Percentiles rank a stretch among this genome's conserved stretches.
These are phyloP conservation scores for Solanum appendiculatum DNA, from an alignment of 257 asterid genomes.

Conservation along the genomic window DNA sequence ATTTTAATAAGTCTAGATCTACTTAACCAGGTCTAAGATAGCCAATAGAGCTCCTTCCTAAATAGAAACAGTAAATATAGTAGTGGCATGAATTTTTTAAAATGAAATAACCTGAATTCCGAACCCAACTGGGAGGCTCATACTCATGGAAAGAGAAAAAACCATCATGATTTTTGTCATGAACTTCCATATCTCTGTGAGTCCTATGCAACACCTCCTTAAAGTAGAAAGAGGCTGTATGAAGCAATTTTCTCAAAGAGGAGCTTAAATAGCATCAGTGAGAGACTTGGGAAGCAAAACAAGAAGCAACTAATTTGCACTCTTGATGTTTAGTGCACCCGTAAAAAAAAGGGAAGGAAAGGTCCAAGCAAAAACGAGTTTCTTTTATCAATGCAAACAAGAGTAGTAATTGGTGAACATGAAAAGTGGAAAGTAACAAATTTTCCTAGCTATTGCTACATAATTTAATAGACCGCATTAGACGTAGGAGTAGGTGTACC, in stretches of 20 bases:
- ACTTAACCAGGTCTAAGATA: background rate
- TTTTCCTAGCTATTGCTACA: background rate
- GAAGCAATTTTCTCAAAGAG: background rate
- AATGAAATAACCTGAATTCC: too few species aligned
- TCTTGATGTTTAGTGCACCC: background rate
- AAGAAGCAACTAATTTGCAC: background rate
- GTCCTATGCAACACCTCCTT: conserved; percentile 76
- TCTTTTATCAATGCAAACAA: background rate
- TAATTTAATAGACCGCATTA: background rate
- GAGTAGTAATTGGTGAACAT: background rate
- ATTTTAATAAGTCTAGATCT: background rate
- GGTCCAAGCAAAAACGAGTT: too few species aligned
- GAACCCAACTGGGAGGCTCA: conserved; percentile 86
- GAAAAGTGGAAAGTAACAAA: background rate
- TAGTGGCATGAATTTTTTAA: too few species aligned
- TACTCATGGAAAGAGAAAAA: conserved; percentile 69
- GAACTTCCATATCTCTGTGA: conserved; percentile 77
- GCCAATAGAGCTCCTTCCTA: background rate
- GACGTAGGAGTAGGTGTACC: background rate
- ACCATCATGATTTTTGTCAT: conserved; percentile 85
- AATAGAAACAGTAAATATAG: too few species aligned
- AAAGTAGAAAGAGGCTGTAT: background rate
- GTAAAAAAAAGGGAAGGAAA: background rate
- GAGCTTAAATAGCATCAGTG: background rate
- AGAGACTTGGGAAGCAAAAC: background rate